Evolutionary conservation across 2,329 filamentous ascomycete species (phyloP).

Genomic region (Lasiodiplodia hormozganensis): DNA sequence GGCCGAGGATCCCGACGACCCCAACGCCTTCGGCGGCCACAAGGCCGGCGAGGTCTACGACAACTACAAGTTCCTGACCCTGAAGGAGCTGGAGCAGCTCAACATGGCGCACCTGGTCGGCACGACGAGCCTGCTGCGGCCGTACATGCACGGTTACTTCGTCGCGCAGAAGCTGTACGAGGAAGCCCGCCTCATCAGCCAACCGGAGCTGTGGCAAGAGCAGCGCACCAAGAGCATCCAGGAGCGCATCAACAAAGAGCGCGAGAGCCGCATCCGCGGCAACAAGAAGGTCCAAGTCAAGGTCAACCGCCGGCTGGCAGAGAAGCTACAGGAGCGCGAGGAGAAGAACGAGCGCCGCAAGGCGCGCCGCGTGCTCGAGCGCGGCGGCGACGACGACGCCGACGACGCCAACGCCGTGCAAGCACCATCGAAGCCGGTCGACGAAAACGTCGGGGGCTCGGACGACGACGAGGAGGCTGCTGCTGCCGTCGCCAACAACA

Average conservation of each 20-base stretch:
- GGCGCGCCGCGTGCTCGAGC: conserved; percentile 61
- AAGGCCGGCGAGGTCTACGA: conserved; percentile 85
- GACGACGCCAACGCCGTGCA: conserved; percentile 45
- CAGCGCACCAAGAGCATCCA: conserved; percentile 89
- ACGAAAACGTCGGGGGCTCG: conserved; percentile 23
- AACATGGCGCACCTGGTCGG: conserved; percentile 89
- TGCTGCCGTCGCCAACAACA: conserved; percentile 47
- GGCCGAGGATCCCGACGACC: conserved; percentile 79
- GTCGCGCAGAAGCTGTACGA: conserved; percentile 95
- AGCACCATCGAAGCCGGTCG: conserved; percentile 19
- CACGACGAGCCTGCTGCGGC: conserved; percentile 85
- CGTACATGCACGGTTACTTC: conserved; percentile 99
- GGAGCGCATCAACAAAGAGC: conserved; percentile 95
- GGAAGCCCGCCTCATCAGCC: conserved; percentile 88
- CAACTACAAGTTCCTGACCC: conserved; percentile 97
- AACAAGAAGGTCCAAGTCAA: conserved; percentile 90
- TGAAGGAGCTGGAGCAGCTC: conserved; percentile 82
- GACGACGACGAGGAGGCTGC: conserved; percentile 61
- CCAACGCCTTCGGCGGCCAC: conserved; percentile 59
- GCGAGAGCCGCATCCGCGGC: conserved; percentile 91
- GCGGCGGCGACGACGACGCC: conserved; percentile 62
- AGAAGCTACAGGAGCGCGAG: conserved; percentile 69
- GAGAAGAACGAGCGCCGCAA: conserved; percentile 66
- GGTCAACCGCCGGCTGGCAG: conserved; percentile 81
- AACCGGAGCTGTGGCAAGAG: conserved; percentile 93